A percentile compares a stretch with the other conserved stretches of the same genome.
Evolutionary conservation across 345 rosid species (phyloP).

Genomic region (Limnanthes douglasii): DNA sequence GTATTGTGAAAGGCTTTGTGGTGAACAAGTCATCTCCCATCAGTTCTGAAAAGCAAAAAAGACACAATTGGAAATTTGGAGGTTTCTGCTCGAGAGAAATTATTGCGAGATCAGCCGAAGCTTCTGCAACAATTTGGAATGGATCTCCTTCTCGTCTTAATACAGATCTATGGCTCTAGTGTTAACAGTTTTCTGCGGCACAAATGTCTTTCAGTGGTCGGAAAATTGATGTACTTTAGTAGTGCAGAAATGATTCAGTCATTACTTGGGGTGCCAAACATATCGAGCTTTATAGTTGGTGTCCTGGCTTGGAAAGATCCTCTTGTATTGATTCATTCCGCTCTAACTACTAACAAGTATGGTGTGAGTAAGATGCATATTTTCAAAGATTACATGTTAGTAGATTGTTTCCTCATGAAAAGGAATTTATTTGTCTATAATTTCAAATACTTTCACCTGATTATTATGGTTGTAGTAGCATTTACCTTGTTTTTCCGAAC

Average conservation of each 20-base stretch:
- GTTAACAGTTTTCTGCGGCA: slow-evolving; percentile 88
- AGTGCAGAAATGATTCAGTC: slow-evolving; percentile 85
- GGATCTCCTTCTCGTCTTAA: slow-evolving; percentile 92
- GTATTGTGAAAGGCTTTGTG: slow-evolving; percentile 55
- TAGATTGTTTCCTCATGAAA: too few relatives aligned
- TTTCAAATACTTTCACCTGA: too few relatives aligned
- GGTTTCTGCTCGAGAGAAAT: slow-evolving; percentile 70
- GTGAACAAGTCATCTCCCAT: slow-evolving; percentile 53
- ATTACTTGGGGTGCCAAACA: slow-evolving; percentile 63
- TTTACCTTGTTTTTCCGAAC: too few relatives aligned
- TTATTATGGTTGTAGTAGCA: too few relatives aligned
- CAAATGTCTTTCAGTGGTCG: slow-evolving; percentile 92
- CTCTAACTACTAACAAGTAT: slow-evolving; percentile 93
- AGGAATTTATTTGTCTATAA: too few relatives aligned
- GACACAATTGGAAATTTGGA: slow-evolving; percentile 40
- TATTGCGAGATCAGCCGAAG: slow-evolving; percentile 81
- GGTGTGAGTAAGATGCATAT: too few relatives aligned
- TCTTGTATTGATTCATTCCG: slow-evolving; percentile 86
- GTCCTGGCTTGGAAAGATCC: slow-evolving; percentile 99
- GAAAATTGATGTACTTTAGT: slow-evolving; percentile 92
- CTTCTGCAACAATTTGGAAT: slow-evolving; percentile 89
- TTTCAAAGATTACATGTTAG: too few relatives aligned
- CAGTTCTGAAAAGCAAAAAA: slow-evolving; percentile 51
- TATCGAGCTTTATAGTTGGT: slow-evolving; percentile 96
- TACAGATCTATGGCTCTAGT: slow-evolving; percentile 98